Evolutionary conservation across 2,329 filamentous ascomycete genomes (phyloP).

Genomic region (Colletotrichum paranaense): DNA sequence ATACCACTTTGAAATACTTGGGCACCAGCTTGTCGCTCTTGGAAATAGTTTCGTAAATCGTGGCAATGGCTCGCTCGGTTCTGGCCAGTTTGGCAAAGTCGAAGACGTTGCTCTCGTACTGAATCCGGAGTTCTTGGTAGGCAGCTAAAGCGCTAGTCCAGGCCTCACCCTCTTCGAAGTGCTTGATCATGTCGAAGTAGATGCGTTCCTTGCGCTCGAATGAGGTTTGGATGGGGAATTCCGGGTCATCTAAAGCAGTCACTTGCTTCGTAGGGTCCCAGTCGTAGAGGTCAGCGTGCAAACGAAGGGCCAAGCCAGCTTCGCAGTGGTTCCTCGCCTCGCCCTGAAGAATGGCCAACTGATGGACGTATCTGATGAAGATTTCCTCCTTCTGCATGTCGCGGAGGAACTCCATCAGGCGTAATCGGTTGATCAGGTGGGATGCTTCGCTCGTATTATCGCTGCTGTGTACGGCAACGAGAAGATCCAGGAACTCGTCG

Average conservation of each 20-base stretch:
- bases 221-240: constrained; percentile 83
- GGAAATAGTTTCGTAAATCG: constrained; percentile 88
- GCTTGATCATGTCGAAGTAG: constrained; percentile 94
- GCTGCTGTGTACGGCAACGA: constrained; percentile 88
- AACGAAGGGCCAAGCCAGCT: constrained; percentile 86
- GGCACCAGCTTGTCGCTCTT: constrained; percentile 83
- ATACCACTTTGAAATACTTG: constrained; percentile 92
- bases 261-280: constrained; percentile 83
- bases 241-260: constrained; percentile 75
- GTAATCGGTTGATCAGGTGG: constrained; percentile 86
- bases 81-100: constrained; percentile 93
- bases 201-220: constrained; percentile 94
- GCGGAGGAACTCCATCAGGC: constrained; percentile 94
- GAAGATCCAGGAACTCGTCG: constrained; percentile 89
- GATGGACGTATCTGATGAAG: constrained; percentile 95
- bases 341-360: constrained; percentile 82
- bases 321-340: constrained; percentile 84
- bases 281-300: constrained; percentile 92
- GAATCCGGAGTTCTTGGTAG: constrained; percentile 90
- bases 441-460: constrained; percentile 80
- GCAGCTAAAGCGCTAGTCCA: constrained; percentile 90
- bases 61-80: constrained; percentile 89
- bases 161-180: constrained; percentile 93
- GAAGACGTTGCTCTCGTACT: constrained; percentile 90
- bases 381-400: constrained; percentile 98